A percentile compares a stretch with the other conserved stretches of the same genome.
phyloP scores from a whole-genome alignment of 2,329 filamentous ascomycete species.

The Epichloe amarillans region DNA sequence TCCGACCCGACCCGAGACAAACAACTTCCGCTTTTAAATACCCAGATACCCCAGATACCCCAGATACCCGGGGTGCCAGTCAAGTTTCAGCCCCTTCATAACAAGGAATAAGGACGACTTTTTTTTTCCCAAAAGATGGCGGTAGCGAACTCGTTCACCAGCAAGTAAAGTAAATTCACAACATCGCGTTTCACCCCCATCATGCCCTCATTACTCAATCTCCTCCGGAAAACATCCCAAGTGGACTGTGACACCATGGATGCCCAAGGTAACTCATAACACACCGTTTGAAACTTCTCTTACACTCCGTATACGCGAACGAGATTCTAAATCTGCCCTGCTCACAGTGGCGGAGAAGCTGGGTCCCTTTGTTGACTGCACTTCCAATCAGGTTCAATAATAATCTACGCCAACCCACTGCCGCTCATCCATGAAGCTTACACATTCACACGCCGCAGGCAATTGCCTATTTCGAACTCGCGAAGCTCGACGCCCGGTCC shows the following conservation, averaged over 20 bases:
- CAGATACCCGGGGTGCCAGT: no score
- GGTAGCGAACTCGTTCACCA: no score
- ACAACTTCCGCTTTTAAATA: no score
- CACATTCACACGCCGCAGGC: constrained; percentile 11
- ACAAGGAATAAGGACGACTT: no score
- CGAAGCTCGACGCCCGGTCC: constrained; percentile 8
- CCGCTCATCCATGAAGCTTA: no score
- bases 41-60: no score
- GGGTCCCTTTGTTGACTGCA: constrained; percentile 23
- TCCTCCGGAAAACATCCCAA: constrained; percentile 15
- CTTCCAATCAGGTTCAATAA: constrained; percentile 20
- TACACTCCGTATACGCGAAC: neutral
- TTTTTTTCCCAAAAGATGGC: no score
- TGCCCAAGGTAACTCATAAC: constrained; percentile 13
- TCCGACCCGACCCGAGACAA: neutral
- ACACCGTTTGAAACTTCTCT: neutral
- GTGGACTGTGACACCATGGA: constrained; percentile 26
- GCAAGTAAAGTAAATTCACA: no score
- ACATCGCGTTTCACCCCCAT: no score
- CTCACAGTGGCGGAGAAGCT: constrained; percentile 10
- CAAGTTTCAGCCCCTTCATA: no score
- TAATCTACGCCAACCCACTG: neutral
- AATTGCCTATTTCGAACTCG: constrained; percentile 21
- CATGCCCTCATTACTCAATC: constrained; percentile 16
- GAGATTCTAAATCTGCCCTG: constrained; percentile 5